These are phyloP conservation scores for Xylariaceae sp. DNA, from an alignment of 2,329 filamentous ascomycete genomes.

Conservation along the genomic window DNA sequence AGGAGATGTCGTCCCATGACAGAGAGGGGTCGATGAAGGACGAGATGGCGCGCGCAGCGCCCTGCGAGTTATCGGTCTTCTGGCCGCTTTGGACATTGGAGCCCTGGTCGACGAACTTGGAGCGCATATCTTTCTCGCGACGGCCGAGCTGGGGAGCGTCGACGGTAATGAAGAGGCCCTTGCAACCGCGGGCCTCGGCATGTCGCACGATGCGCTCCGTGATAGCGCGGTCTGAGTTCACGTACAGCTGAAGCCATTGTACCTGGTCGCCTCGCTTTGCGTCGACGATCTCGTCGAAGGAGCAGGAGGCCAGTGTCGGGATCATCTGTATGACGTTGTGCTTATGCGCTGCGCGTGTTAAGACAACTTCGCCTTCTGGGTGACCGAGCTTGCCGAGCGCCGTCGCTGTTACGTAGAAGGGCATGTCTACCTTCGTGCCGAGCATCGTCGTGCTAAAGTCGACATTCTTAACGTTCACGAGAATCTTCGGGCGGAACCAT, in stretches of 20 bases:
- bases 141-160: constrained; percentile 93
- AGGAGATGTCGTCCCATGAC: constrained; percentile 88
- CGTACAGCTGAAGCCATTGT: constrained; percentile 96
- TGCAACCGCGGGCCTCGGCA: constrained; percentile 86
- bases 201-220: constrained; percentile 87
- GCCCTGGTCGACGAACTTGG: constrained; percentile 80
- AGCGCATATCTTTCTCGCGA: constrained; percentile 95
- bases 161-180: constrained; percentile 95
- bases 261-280: constrained; percentile 73
- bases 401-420: constrained; percentile 95
- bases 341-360: constrained; percentile 76
- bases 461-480: constrained; percentile 83
- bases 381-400: constrained; percentile 93
- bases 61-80: constrained; percentile 78
- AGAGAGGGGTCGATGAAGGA: constrained; percentile 95
- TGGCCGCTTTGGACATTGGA: constrained; percentile 75
- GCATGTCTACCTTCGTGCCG: constrained; percentile 73
- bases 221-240: constrained; percentile 91
- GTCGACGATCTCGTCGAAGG: constrained; percentile 95
- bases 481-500: constrained; percentile 85
- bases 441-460: constrained; percentile 92
- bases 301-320: constrained; percentile 91
- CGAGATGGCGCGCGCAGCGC: constrained; percentile 89
- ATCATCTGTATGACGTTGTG: constrained; percentile 98
- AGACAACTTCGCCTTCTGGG: constrained; percentile 85